phyloP scores from a whole-genome alignment of 345 rosid species.

The Bruguiera gymnorhiza region DNA sequence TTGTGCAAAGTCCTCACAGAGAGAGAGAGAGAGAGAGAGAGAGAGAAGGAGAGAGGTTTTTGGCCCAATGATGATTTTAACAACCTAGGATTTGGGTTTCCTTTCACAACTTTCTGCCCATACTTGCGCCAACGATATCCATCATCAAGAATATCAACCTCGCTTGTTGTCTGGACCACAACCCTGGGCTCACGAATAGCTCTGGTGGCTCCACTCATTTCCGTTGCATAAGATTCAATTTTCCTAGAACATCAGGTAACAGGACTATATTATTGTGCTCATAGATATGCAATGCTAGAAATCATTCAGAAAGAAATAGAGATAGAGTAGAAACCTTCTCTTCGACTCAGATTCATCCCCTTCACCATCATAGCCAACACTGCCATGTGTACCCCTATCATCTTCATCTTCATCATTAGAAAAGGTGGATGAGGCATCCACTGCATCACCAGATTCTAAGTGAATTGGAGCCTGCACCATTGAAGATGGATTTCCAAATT shows the following conservation, averaged over 20 bases:
- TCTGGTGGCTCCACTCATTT: constrained; percentile 62
- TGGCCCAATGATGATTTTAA: neutral
- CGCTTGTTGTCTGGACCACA: constrained; percentile 97
- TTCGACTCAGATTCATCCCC: constrained; percentile 36
- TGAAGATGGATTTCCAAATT: constrained; percentile 46
- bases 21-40: neutral
- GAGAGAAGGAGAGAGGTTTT: neutral
- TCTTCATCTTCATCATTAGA: constrained; percentile 35
- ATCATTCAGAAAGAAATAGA: neutral
- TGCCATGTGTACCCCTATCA: constrained; percentile 30
- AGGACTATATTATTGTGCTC: neutral
- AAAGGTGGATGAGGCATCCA: constrained; percentile 50
- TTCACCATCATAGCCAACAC: constrained; percentile 29
- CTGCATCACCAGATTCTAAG: constrained; percentile 58
- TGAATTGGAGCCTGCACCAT: constrained; percentile 47
- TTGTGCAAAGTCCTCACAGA: neutral
- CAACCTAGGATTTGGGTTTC: constrained; percentile 97
- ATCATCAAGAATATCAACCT: constrained; percentile 93
- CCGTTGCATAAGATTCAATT: constrained; percentile 26
- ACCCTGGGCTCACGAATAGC: constrained; percentile 92
- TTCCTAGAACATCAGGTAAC: constrained; percentile 18
- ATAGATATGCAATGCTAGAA: neutral
- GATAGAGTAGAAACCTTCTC: constrained; percentile 24
- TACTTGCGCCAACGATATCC: constrained; percentile 98
- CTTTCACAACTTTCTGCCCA: constrained; percentile 99